A percentile compares a stretch with the other conserved stretches of the same genome.
Conservation (phyloP, 108 stramenopile species). For the Chaetoceros muelleri region DNA sequence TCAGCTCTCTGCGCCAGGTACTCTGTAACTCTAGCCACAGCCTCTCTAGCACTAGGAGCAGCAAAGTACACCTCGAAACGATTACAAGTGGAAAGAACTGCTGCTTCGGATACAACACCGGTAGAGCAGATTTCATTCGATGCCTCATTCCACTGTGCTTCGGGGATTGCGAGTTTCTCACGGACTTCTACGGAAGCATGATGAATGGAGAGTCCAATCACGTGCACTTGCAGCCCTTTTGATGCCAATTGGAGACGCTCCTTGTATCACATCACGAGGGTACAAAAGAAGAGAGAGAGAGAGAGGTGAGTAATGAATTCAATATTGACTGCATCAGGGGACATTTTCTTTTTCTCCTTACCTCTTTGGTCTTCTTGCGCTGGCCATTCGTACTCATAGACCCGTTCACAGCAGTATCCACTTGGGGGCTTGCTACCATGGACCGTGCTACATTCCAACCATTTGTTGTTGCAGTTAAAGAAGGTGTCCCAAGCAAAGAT, state of each 20-base stretch:
- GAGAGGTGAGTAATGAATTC: constrained; percentile 1
- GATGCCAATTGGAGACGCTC: constrained; percentile 81
- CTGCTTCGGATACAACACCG: constrained; percentile 86
- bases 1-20: constrained; percentile 78
- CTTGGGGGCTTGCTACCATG: not conserved
- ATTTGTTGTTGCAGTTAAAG: not conserved
- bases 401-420: not conserved
- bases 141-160: constrained; percentile 89
- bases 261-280: too few species aligned
- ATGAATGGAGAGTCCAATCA: constrained; percentile 94
- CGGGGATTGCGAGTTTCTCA: constrained; percentile 95
- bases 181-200: constrained; percentile 95
- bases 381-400: not conserved
- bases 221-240: constrained; percentile 90
- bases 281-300: constrained; percentile 4
- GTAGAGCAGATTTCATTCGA: constrained; percentile 63
- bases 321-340: not conserved
- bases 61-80: constrained; percentile 98
- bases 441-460: not conserved
- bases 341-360: not conserved
- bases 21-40: constrained; percentile 81
- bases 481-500: not conserved
- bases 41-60: constrained; percentile 79
- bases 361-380: not conserved
- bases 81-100: constrained; percentile 95